Evolutionary conservation across 805 yeast genomes (phyloP), one percentile per base, ranked within the genome.

Genomic region (Dipodascus albidus): DNA sequence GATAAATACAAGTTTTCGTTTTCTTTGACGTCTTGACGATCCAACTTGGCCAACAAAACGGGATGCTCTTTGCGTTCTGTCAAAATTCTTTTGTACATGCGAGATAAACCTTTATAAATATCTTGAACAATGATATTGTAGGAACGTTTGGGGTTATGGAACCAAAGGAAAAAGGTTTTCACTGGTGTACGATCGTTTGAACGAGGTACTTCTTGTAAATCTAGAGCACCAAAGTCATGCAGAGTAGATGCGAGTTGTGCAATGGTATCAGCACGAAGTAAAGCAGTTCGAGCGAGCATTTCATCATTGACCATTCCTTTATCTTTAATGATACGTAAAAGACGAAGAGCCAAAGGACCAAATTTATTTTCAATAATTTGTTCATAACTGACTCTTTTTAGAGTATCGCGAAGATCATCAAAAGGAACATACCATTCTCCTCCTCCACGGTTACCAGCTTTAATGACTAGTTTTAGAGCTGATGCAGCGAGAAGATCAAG

Each of bases 121-220:
- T 75, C 76, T 53, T 75, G 76, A 52, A 74, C 67, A 62, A 80
- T 64, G 22, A 74, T 70, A 50, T 71, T 68, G 56, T 75, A 75
- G 2, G 81, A 76, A 54, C 76, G 76, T 17, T 62, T 66, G n/a
- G 79, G 76, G 35, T 80, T 81, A 59, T 81, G 84, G 62, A 88
- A 77, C 74, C 88, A 93, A 33, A 90, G 75, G 64, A 80, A 93
- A 24, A 86, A 84, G 1, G 97, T 84, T 59, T 96, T 81, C 44
- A 87, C 81, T 0, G 97, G 96, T 1, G 95, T 90, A 59, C 98
- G 77, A 66, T 93, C 98, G 22, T 81, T 83, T 6, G 96, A 84
- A 62, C 91, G 79, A 11, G 98, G 97, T 24, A 93, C 85, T 70
- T 93, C 99, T 68, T 91, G 98, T 38, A 90, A 76, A 64, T 91